phyloP scores from a whole-genome alignment of 2,329 filamentous ascomycete genomes.

The Penicillium sp. region DNA sequence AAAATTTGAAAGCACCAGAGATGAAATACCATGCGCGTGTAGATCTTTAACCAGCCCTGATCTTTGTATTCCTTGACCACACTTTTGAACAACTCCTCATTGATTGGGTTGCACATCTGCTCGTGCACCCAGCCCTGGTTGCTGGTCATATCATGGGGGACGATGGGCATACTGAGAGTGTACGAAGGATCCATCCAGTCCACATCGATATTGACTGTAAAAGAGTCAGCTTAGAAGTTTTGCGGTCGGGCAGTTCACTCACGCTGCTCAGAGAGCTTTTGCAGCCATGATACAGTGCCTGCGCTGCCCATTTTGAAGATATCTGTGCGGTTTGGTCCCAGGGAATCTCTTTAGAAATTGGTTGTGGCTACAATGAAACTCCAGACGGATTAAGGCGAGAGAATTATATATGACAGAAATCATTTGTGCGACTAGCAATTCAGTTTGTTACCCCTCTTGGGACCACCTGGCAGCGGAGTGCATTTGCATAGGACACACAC shows the following conservation, averaged over 20 bases:
- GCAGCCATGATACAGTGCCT: slow-evolving; percentile 14
- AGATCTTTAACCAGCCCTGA: slow-evolving; percentile 50
- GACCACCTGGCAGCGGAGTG: too few species aligned
- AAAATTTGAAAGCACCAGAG: background rate
- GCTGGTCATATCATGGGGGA: slow-evolving; percentile 52
- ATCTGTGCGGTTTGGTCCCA: too few species aligned
- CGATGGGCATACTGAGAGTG: slow-evolving; percentile 47
- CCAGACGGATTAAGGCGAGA: too few species aligned
- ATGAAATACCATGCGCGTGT: slow-evolving; percentile 45
- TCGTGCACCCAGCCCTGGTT: slow-evolving; percentile 53
- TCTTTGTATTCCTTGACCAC: slow-evolving; percentile 47
- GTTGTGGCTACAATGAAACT: too few species aligned
- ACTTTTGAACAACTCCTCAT: slow-evolving; percentile 44
- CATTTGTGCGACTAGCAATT: too few species aligned
- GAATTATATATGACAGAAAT: too few species aligned
- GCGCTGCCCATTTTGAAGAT: slow-evolving; percentile 11
- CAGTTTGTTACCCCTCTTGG: too few species aligned
- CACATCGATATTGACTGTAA: slow-evolving; percentile 51
- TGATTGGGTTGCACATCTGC: slow-evolving; percentile 47
- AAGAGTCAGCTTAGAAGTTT: background rate
- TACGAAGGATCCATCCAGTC: slow-evolving; percentile 55
- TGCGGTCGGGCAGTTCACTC: background rate
- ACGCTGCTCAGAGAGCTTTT: slow-evolving; percentile 16
- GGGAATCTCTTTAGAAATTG: too few species aligned
- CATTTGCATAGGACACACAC: slow-evolving; percentile 1